A percentile compares a stretch with the other conserved stretches of the same genome.
These are phyloP conservation scores for Microthyrium microscopicum DNA, from an alignment of 2,329 filamentous ascomycete species.

Conservation along the genomic window DNA sequence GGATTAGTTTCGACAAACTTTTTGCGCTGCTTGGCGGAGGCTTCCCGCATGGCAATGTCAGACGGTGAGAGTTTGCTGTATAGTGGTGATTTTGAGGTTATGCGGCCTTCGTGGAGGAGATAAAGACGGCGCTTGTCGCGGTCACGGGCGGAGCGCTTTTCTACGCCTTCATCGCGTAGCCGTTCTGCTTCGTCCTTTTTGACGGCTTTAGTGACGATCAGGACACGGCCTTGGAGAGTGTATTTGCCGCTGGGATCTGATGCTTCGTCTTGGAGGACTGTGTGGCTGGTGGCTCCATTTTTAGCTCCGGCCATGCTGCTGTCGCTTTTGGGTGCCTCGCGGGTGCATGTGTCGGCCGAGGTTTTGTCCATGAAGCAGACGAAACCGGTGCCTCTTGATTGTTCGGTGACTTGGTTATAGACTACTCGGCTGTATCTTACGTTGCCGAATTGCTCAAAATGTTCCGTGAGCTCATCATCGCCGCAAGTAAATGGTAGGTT, in stretches of 20 bases:
- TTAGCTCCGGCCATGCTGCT: constrained; percentile 15
- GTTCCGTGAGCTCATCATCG: constrained; percentile 65
- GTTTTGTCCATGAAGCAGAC: constrained; percentile 73
- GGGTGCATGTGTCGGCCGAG: constrained; percentile 63
- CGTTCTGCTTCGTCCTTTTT: constrained; percentile 63
- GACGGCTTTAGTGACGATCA: constrained; percentile 74
- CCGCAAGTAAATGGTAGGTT: constrained; percentile 83
- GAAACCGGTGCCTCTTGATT: constrained; percentile 83
- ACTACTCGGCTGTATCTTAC: constrained; percentile 85
- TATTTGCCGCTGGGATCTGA: constrained; percentile 71
- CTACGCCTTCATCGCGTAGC: constrained; percentile 52
- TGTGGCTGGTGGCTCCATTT: constrained; percentile 32
- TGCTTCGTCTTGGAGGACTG: constrained; percentile 73
- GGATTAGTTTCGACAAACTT: constrained; percentile 84
- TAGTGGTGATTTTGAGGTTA: constrained; percentile 59
- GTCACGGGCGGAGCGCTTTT: constrained; percentile 47
- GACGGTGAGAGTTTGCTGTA: constrained; percentile 60
- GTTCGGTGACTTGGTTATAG: constrained; percentile 67
- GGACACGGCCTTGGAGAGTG: constrained; percentile 74
- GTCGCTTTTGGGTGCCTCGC: constrained; percentile 45
- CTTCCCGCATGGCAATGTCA: constrained; percentile 76
- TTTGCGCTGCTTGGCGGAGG: constrained; percentile 74
- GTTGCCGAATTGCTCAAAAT: constrained; percentile 79
- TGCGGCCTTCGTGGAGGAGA: constrained; percentile 71
- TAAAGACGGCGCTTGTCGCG: constrained; percentile 85